These are phyloP conservation scores for Trypanosoma mega DNA, from an alignment of 208 protist species.

Conservation along the genomic window DNA sequence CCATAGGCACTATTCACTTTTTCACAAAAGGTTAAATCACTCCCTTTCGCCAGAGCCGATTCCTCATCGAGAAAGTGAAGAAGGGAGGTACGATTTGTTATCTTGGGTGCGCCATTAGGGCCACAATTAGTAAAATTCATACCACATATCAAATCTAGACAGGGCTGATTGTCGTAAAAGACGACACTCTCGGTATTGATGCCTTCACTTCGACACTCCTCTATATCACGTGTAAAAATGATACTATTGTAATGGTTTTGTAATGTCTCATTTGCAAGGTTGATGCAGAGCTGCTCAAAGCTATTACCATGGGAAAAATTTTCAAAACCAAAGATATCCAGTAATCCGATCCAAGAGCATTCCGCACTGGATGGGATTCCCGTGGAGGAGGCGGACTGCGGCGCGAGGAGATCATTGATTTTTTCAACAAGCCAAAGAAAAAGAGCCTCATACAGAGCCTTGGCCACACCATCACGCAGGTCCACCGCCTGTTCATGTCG, in stretches of 20 bases:
- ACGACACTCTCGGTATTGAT: conserved; percentile 82
- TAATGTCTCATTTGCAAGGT: conserved; percentile 94
- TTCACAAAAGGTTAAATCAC: conserved; percentile 46
- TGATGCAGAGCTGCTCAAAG: conserved; percentile 97
- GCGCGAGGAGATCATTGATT: conserved; percentile 55
- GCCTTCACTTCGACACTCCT: conserved; percentile 64
- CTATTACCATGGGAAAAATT: conserved; percentile 87
- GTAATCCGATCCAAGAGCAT: conserved; percentile 54
- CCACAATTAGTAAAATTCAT: conserved; percentile 23
- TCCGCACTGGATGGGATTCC: no score
- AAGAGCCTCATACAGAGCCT: conserved; percentile 64
- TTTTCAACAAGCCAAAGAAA: conserved; percentile 73
- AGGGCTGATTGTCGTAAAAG: conserved; percentile 80
- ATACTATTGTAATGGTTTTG: conserved; percentile 90
- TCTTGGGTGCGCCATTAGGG: neutral
- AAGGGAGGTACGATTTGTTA: conserved; percentile 60
- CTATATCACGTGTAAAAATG: conserved; percentile 67
- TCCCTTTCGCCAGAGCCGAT: conserved; percentile 57
- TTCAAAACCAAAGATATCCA: conserved; percentile 96
- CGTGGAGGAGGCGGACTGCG: no score
- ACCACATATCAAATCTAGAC: conserved; percentile 77
- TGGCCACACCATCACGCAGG: conserved; percentile 65
- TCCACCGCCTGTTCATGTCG: conserved; percentile 40
- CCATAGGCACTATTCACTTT: conserved; percentile 41
- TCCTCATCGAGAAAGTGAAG: conserved; percentile 85